Percentiles rank a stretch among this genome's conserved stretches.
Evolutionary conservation across 169 alveolate genomes (phyloP).

Genomic region (Babesia bovis): DNA sequence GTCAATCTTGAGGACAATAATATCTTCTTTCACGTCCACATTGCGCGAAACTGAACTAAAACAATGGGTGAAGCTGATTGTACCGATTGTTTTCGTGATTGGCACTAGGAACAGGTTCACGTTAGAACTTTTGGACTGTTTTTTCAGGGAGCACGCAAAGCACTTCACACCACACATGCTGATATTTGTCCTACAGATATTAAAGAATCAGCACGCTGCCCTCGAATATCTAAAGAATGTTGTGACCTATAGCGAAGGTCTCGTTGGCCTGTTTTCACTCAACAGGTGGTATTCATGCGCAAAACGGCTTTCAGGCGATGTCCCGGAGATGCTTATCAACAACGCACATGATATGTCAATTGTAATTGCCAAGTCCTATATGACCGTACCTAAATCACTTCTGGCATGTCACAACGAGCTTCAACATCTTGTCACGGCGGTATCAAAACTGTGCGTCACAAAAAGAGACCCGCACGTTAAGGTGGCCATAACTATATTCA

Average conservation of each 20-base stretch:
- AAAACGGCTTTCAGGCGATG: background rate
- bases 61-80: conserved; percentile 28
- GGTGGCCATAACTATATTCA: conserved; percentile 31
- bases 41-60: conserved; percentile 10
- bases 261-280: conserved; percentile 24
- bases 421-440: conserved; percentile 4
- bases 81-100: conserved; percentile 18
- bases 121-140: conserved; percentile 6
- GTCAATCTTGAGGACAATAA: background rate
- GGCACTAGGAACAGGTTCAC: conserved; percentile 5
- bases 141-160: conserved; percentile 14
- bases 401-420: conserved; percentile 22
- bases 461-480: conserved; percentile 4
- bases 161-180: conserved; percentile 33
- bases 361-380: background rate
- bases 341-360: conserved; percentile 4
- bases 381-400: conserved; percentile 3
- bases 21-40: background rate
- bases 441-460: conserved; percentile 27
- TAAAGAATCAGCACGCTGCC: conserved; percentile 3
- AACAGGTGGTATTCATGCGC: conserved; percentile 21
- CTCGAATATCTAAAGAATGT: conserved; percentile 24
- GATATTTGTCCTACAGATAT: conserved; percentile 15
- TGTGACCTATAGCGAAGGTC: conserved; percentile 26
- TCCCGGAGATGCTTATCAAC: background rate